Percentiles rank a stretch among this genome's conserved stretches.
phyloP scores from a whole-genome alignment of 257 asterid species.

The Solanum bulbocastanum region DNA sequence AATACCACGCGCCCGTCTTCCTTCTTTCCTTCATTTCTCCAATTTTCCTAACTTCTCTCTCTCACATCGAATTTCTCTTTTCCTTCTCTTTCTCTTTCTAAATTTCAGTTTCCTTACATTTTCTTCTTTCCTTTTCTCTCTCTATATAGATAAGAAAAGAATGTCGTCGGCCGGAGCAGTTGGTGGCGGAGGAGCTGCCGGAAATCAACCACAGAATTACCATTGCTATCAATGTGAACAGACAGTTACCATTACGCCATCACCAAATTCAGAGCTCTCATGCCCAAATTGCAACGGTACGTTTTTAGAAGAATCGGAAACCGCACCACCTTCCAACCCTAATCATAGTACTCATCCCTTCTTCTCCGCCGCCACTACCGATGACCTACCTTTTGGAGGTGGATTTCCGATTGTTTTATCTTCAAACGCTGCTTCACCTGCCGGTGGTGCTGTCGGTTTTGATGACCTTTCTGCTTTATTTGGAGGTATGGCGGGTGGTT shows the following conservation, averaged over 20 bases:
- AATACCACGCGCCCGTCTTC: neutral
- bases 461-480: slow-evolving; percentile 13
- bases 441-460: slow-evolving; percentile 15
- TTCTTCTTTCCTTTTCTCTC: neutral
- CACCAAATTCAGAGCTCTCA: slow-evolving; percentile 46
- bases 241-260: slow-evolving; percentile 31
- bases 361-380: slow-evolving; percentile 11
- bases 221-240: slow-evolving; percentile 65
- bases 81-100: neutral
- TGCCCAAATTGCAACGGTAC: slow-evolving; percentile 72
- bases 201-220: slow-evolving; percentile 13
- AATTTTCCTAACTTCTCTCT: neutral
- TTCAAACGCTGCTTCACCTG: slow-evolving; percentile 22
- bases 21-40: neutral
- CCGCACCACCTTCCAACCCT: slow-evolving; percentile 26
- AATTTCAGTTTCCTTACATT: neutral
- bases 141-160: neutral
- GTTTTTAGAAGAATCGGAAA: slow-evolving; percentile 59
- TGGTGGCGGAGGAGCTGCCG: slow-evolving; percentile 1
- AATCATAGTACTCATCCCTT: slow-evolving; percentile 9
- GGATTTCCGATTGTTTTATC: slow-evolving; percentile 11
- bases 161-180: slow-evolving; percentile 5
- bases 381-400: slow-evolving; percentile 20
- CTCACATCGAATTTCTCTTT: neutral
- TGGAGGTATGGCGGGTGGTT: slow-evolving; percentile 1